Conservation (phyloP, 2,329 filamentous ascomycete genomes). For the Acephala macrosclerotiorum region DNA sequence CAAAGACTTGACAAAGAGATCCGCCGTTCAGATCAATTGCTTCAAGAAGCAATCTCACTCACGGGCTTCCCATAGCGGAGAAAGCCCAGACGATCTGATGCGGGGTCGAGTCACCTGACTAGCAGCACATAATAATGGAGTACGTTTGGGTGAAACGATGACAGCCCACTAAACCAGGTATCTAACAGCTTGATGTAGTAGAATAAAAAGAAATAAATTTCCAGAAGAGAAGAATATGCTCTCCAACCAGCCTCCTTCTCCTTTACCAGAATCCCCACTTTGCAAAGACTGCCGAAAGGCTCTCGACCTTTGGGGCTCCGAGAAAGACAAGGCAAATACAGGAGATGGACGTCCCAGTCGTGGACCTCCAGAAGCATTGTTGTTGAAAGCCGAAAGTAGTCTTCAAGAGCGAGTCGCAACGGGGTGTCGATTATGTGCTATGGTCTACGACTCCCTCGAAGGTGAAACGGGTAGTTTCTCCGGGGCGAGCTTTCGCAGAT, state of each 20-base stretch:
- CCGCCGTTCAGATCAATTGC: too few species aligned
- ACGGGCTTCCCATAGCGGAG: too few species aligned
- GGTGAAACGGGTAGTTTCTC: not conserved
- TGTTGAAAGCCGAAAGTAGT: not conserved
- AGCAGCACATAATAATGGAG: too few species aligned
- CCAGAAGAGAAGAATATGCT: too few species aligned
- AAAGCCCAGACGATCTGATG: too few species aligned
- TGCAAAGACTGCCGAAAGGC: conserved; percentile 2
- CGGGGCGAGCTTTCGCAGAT: not conserved
- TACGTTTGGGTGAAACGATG: too few species aligned
- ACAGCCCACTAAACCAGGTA: too few species aligned
- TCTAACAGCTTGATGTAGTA: too few species aligned
- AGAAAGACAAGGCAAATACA: not conserved
- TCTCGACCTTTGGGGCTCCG: not conserved
- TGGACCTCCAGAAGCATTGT: not conserved
- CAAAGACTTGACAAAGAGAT: too few species aligned
- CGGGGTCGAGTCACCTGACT: too few species aligned
- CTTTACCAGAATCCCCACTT: not conserved
- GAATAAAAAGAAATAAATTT: too few species aligned
- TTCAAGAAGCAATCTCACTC: too few species aligned
- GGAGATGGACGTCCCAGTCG: not conserved
- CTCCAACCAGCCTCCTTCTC: not conserved
- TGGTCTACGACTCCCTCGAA: not conserved
- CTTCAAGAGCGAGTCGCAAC: not conserved
- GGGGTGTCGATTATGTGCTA: not conserved